Evolutionary conservation across 208 protist species (phyloP).

Genomic region (Trypanosoma boissoni): DNA sequence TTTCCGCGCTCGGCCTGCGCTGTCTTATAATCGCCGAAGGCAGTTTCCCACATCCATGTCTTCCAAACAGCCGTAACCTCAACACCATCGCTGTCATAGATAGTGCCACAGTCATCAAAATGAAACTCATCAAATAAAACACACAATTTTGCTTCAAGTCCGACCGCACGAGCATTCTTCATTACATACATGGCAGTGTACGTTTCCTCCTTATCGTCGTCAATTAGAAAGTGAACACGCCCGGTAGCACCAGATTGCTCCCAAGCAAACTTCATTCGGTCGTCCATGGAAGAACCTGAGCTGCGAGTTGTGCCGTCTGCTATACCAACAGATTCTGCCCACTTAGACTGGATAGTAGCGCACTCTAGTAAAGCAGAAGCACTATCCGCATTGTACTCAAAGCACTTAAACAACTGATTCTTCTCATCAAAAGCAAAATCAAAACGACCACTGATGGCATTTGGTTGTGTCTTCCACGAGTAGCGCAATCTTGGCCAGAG

Average conservation of each 20-base stretch:
- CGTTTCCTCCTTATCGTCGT: constrained; percentile 83
- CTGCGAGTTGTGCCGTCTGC: constrained; percentile 40
- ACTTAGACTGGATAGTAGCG: constrained; percentile 86
- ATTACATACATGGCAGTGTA: constrained; percentile 85
- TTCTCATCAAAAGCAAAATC: constrained; percentile 86
- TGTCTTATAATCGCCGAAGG: constrained; percentile 66
- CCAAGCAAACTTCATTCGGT: constrained; percentile 66
- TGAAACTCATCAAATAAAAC: constrained; percentile 89
- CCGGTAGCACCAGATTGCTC: constrained; percentile 47
- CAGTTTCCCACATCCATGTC: constrained; percentile 92
- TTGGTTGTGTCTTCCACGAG: constrained; percentile 71
- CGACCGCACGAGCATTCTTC: constrained; percentile 66
- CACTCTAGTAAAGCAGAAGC: constrained; percentile 87
- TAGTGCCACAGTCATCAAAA: constrained; percentile 67
- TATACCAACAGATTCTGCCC: constrained; percentile 74
- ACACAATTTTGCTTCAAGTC: constrained; percentile 79
- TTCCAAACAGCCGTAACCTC: constrained; percentile 85
- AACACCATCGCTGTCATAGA: constrained; percentile 74
- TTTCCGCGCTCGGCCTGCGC: constrained; percentile 57
- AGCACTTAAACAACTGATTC: constrained; percentile 76
- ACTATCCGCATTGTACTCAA: constrained; percentile 93
- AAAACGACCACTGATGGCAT: constrained; percentile 82
- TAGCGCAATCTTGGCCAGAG: constrained; percentile 86
- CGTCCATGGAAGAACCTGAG: constrained; percentile 60
- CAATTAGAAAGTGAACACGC: constrained; percentile 87